Evolutionary conservation across 768 basidiomycete genomes (phyloP), one percentile per base, ranked within the genome.

Genomic region (Plicaturopsis crispa): DNA sequence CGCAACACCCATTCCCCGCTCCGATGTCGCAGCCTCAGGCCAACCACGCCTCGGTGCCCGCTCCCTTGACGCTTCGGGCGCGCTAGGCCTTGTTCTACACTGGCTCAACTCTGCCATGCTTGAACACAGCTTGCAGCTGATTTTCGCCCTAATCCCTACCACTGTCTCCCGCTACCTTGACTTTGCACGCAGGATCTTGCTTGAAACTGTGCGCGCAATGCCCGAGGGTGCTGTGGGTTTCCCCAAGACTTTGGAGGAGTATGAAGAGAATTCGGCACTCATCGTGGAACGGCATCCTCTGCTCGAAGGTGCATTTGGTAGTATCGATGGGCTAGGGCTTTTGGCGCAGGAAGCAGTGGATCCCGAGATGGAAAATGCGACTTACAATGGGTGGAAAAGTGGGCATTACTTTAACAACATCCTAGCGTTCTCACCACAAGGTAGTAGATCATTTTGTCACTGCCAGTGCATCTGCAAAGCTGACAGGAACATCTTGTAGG

Each of bases 331-430:
- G 1, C 43, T 69, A 0, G 65, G 63, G 33, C 47, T 71, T 13
- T 50, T 54, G 2, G 54, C 59, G 0, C 55, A 67, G 39, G 55
- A 53, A 6, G 63, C 62, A 0, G 48, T 53, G 24, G 63, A 72
- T 49, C 41, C 47, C 1, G 61, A 66, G 2, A 54, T 70, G 18
- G 65, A 71, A 46, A 73, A 73, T 50, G 56, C 61, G 5, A 70
- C 63, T 7, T 72, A 60, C 43, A 70, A 69, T 53, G 61, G 65
- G 0, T 73, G 67, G 69, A 35, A 62, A 1, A 54, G 54, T 19
- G 57, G 58, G 3, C 68, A 72, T 41, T 68, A 53, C 42, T 45
- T 65, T 3, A 70, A 58, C 38, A 55, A 38, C 43, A 63, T 70
- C 0, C 31, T 70, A 37, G 63, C 54, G 0, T 72, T 65, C 44